Evolutionary conservation across 805 yeast genomes (phyloP), one percentile per base, ranked within the genome.

Genomic region (Kurtzmaniella fragi): DNA sequence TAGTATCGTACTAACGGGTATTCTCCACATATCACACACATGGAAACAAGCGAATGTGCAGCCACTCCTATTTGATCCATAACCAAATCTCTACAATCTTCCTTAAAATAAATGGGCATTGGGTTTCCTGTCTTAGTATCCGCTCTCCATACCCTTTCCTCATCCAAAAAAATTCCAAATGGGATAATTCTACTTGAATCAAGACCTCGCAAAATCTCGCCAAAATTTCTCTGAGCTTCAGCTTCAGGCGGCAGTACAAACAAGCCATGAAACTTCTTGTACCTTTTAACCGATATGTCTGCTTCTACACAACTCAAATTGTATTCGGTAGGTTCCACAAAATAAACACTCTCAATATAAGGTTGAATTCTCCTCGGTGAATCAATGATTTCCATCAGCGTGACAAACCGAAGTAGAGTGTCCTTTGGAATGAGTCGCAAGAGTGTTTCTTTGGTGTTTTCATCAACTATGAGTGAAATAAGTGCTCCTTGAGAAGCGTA

Each of bases 1-100:
- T 79, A 82, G 61, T 78, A 86, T 48, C 99, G 71, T 15, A 93
- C 77, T 32, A 84, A 75, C 2, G 99, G 99, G 49, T 84, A 86
- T 53, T 90, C 97, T 11, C 95, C 95, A 1, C 93, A 79, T 8
- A 84, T 54, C 6, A 84, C 76, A 67, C 95, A 85, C 17, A 87
- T 50, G 47, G 82, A 78, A 25, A 88, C 78, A 47, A 93, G 66
- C 16, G 87, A 59, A 30, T 75, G 64, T 1, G 91, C 87, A 0
- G 84, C 77, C 37, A 60, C 61, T 14, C 71, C 64, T 12, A 87
- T 68, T 41, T 83, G 82, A 26, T 66, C 69, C 15, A 74, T 68
- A 28, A 84, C 82, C 34, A 82, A 62, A 41, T 79, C 83, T 28
- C 63, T 56, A 50, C 93, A 87, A 38, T 73, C 67, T 23, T 66